Conservation (phyloP, 192 early-diverging fungal genomes). For the Chytriomyces sp. region DNA sequence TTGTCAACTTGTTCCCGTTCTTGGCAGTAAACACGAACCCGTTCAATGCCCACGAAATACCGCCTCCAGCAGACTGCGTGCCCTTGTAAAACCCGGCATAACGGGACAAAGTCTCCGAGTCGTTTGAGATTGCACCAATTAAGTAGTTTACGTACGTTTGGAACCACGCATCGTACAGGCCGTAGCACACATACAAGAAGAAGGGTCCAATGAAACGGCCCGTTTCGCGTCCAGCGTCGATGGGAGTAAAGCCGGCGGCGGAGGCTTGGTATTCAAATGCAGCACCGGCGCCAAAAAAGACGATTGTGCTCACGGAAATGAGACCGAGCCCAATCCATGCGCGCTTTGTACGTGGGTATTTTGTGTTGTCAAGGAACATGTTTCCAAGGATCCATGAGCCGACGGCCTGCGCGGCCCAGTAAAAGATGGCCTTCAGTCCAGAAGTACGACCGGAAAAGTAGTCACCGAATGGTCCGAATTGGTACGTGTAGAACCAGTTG, state of each 20-base stretch:
- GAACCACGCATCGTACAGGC: conserved; percentile 81
- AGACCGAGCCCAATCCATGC: conserved; percentile 61
- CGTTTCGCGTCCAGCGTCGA: conserved; percentile 29
- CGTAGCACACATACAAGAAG: conserved; percentile 77
- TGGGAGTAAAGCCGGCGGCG: conserved; percentile 57
- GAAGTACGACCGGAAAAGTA: conserved; percentile 18
- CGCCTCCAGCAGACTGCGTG: conserved; percentile 80
- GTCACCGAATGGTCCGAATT: conserved; percentile 51
- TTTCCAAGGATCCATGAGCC: conserved; percentile 22
- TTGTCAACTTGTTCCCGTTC: conserved; percentile 11
- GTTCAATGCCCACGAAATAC: conserved; percentile 34
- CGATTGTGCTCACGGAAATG: conserved; percentile 9
- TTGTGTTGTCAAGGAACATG: conserved; percentile 55
- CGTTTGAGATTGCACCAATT: conserved; percentile 84
- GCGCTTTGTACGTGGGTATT: conserved; percentile 62
- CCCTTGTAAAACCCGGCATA: conserved; percentile 88
- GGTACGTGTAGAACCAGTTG: conserved; percentile 85
- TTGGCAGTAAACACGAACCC: conserved; percentile 28
- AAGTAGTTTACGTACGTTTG: conserved; percentile 86
- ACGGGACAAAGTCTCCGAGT: conserved; percentile 57
- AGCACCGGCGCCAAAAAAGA: conserved; percentile 28
- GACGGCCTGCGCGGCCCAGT: conserved; percentile 13
- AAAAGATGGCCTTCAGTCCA: conserved; percentile 24
- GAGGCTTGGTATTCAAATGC: conserved; percentile 46
- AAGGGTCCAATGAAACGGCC: conserved; percentile 60